Percentiles rank a stretch among this genome's conserved stretches.
Conservation (phyloP, 768 basidiomycete species). For the Boletus rubescentipes region DNA sequence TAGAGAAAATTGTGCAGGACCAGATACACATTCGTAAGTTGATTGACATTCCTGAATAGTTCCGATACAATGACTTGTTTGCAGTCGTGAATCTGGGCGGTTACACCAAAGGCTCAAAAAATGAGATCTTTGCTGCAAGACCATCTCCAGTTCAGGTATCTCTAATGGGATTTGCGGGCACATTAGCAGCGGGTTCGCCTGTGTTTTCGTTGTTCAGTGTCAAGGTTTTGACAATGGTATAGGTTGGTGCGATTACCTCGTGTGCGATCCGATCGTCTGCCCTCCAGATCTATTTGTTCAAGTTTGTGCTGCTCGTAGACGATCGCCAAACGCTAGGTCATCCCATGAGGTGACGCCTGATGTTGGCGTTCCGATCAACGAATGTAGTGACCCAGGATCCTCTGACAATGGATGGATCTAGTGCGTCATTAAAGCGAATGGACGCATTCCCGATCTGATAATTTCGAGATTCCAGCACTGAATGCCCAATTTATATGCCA, state of each 20-base stretch:
- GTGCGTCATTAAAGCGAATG: conserved; percentile 29
- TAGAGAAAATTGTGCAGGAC: conserved; percentile 40
- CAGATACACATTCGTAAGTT: conserved; percentile 47
- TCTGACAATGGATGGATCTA: conserved; percentile 41
- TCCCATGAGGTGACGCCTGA: conserved; percentile 12
- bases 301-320: conserved; percentile 28
- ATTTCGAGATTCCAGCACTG: conserved; percentile 30
- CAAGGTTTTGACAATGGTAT: not conserved
- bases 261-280: conserved; percentile 44
- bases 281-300: conserved; percentile 39
- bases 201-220: not conserved
- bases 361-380: conserved; percentile 35
- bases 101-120: conserved; percentile 52
- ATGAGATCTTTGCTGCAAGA: conserved; percentile 51
- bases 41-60: not conserved
- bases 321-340: not conserved
- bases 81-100: conserved; percentile 47
- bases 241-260: conserved; percentile 51
- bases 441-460: conserved; percentile 2
- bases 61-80: not conserved
- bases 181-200: conserved; percentile 37
- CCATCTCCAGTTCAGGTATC: conserved; percentile 50
- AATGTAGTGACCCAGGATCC: conserved; percentile 43
- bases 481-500: conserved; percentile 48
- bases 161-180: conserved; percentile 52